Percentiles rank a stretch among this genome's conserved stretches.
phyloP scores from a whole-genome alignment of 768 basidiomycete genomes.

The Fomitopsis serialis region DNA sequence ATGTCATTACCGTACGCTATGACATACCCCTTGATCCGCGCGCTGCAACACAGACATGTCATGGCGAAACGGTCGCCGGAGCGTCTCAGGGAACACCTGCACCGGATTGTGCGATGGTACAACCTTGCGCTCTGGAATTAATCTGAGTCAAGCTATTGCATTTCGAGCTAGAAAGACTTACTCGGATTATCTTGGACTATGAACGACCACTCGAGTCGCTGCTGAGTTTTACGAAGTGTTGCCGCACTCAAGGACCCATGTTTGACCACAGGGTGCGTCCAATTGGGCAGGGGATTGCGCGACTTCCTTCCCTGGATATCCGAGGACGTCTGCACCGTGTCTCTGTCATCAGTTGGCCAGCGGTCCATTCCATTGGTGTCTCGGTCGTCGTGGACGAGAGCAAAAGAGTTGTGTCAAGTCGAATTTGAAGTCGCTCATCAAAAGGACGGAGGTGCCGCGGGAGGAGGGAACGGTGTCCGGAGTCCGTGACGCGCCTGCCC shows the following conservation, averaged over 20 bases:
- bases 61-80: conserved; percentile 31
- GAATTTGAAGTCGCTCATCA: neutral
- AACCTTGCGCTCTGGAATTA: conserved; percentile 30
- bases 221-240: conserved; percentile 41
- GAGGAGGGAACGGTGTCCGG: neutral
- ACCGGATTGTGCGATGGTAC: conserved; percentile 26
- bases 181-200: conserved; percentile 28
- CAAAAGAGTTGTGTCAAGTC: neutral
- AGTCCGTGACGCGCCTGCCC: neutral
- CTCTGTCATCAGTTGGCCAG: conserved; percentile 57
- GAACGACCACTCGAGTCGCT: conserved; percentile 49
- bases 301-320: conserved; percentile 17
- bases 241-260: conserved; percentile 51
- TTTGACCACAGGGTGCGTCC: conserved; percentile 50
- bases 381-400: neutral
- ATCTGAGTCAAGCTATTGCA: no score
- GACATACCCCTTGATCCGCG: conserved; percentile 66
- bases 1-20: no score
- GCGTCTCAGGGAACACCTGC: conserved; percentile 56
- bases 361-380: conserved; percentile 67
- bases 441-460: neutral
- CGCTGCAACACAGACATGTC: conserved; percentile 33
- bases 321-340: conserved; percentile 11
- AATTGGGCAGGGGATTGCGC: conserved; percentile 6
- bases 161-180: conserved; percentile 5